Conservation (phyloP, 1,284 basidiomycete species). For the Tylopilus orsonianus region DNA sequence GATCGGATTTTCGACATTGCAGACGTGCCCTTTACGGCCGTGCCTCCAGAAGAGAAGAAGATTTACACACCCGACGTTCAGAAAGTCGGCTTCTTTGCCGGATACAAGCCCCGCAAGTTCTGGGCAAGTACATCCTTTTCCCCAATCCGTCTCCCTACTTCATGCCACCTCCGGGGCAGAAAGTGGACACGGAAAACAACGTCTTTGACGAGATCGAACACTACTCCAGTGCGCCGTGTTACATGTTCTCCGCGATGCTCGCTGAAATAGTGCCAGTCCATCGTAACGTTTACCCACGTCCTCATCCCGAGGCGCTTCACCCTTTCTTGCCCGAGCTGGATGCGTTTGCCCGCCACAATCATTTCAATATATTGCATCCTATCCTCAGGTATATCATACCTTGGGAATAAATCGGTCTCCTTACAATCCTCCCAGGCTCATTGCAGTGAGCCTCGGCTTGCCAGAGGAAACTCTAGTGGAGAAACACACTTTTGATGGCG, state of each 20-base stretch:
- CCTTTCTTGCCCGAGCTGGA: constrained; percentile 59
- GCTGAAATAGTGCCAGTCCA: constrained; percentile 37
- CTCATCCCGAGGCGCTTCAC: constrained; percentile 48
- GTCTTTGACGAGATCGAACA: constrained; percentile 59
- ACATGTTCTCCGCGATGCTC: not conserved
- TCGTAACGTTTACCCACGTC: constrained; percentile 41
- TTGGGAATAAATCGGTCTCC: not conserved
- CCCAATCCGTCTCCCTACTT: not conserved
- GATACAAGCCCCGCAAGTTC: constrained; percentile 45
- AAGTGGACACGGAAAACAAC: constrained; percentile 43
- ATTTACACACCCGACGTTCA: constrained; percentile 47
- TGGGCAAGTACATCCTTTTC: constrained; percentile 16
- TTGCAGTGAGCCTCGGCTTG: constrained; percentile 57
- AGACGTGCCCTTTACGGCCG: constrained; percentile 56
- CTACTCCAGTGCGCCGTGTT: constrained; percentile 45
- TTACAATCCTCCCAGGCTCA: constrained; percentile 36
- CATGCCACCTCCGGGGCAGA: not conserved
- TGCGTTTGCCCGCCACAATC: constrained; percentile 41
- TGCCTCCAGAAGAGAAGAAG: constrained; percentile 55
- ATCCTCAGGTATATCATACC: constrained; percentile 15
- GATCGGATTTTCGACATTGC: constrained; percentile 61
- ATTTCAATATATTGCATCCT: constrained; percentile 6
- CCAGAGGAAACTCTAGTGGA: constrained; percentile 54
- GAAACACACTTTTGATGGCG: constrained; percentile 38
- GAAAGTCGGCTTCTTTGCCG: constrained; percentile 50